Conservation (phyloP, 2,329 filamentous ascomycete genomes). For the Penicillium sp. region DNA sequence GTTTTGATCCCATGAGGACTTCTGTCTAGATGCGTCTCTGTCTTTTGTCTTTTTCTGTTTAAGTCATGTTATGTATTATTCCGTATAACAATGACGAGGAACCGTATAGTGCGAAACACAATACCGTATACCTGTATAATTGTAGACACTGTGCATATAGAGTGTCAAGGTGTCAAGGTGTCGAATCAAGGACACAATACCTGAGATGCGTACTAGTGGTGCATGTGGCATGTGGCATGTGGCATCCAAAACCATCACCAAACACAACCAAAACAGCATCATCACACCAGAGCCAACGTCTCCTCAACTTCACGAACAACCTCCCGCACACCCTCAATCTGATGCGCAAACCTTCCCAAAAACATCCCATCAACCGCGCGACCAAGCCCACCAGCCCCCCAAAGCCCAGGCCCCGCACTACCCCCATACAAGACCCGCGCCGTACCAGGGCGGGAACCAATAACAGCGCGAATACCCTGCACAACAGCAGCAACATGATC, state of each 20-base stretch:
- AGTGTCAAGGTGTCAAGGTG: background rate
- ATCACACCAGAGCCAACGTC: constrained; percentile 25
- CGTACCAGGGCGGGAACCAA: constrained; percentile 55
- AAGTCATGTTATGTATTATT: constrained; percentile 5
- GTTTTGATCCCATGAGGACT: background rate
- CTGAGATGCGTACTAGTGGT: background rate
- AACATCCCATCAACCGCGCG: constrained; percentile 77
- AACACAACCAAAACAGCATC: background rate
- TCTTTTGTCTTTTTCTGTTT: constrained; percentile 1
- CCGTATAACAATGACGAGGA: constrained; percentile 25
- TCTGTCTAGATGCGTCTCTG: constrained; percentile 14
- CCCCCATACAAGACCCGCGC: constrained; percentile 78
- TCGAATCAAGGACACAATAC: background rate
- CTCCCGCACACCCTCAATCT: constrained; percentile 67
- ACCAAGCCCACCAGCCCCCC: constrained; percentile 55
- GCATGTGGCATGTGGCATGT: background rate
- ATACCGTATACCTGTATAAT: constrained; percentile 9
- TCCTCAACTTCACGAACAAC: constrained; percentile 70
- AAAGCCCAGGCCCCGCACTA: constrained; percentile 77
- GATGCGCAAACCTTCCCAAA: constrained; percentile 76
- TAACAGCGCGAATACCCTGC: constrained; percentile 58
- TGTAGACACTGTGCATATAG: background rate
- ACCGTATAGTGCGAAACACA: constrained; percentile 22
- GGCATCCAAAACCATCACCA: background rate
- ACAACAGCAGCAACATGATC: constrained; percentile 73